Evolutionary conservation across 495 filamentous ascomycete genomes (phyloP), one percentile per base, ranked within the genome.

Genomic region (Glonium stellatum): DNA sequence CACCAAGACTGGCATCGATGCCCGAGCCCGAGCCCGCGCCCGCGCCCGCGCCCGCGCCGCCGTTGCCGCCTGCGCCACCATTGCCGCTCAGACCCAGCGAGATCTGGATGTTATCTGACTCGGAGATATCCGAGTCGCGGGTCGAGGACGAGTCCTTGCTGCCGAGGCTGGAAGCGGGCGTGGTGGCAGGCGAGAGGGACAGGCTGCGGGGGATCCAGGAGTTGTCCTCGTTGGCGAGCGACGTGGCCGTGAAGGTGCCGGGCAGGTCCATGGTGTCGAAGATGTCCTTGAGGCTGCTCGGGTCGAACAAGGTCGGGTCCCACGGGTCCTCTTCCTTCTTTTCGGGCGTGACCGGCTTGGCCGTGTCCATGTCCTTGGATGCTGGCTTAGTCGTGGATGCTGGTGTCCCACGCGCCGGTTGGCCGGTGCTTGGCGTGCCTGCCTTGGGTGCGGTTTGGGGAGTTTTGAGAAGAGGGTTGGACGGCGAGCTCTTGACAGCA

Each of bases 81-180:
- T n/a, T 39, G 25, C 60, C 61, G 35, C 60, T 59, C 12, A 64
- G 25, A 19, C 42, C 42, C 46, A 67, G 15, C 42, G 56, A 47
- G 55, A 67, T 67, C 2, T 54, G 49, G 1, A 67, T 57, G 37
- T 64, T 67, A 36, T 67, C 65, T 37, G 59, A 60, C 58, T 67
- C 65, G 3, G 61, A 67, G 5, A 67, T 64, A 58, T 67, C 65
- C 8, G 57, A 61, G 27, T 64, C 55, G 1, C 65, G 57, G 0
- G 61, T 67, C 0, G 57, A 61, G 0, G 61, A 48, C 31, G 61
- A 60, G 55, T 64, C 65, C 34, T 67, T 67, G 10, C 34, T 39
- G 1, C 48, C 27, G 8, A 56, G 31, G 1, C 60, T 58, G 2
- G 65, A 64, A 3, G 58, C 57, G 9, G 65, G 65, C 0, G 65